Conservation (phyloP, 371 early-diverging fungal species). For the Phascolomyces articulosus region DNA sequence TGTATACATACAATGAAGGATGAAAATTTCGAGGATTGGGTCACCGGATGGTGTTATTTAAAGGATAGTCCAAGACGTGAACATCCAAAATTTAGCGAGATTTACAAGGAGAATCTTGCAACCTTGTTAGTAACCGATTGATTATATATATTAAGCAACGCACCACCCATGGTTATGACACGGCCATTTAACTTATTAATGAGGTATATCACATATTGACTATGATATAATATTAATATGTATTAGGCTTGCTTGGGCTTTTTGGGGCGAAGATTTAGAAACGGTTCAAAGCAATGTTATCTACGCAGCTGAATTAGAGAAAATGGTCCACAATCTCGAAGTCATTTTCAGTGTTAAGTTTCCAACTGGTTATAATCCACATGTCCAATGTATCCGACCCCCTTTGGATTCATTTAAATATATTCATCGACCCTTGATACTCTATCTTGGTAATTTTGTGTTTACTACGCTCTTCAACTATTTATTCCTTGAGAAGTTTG, state of each 20-base stretch:
- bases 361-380: conserved; percentile 53
- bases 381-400: conserved; percentile 58
- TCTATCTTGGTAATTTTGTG: conserved; percentile 48
- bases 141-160: not conserved
- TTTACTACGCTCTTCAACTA: conserved; percentile 33
- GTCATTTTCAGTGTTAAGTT: conserved; percentile 41
- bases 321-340: conserved; percentile 53
- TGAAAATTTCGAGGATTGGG: conserved; percentile 37
- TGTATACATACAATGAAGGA: conserved; percentile 42
- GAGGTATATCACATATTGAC: too few relatives aligned
- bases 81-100: conserved; percentile 44
- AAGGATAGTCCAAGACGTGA: conserved; percentile 26
- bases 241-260: conserved; percentile 58
- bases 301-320: conserved; percentile 48
- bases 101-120: conserved; percentile 51
- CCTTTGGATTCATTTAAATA: conserved; percentile 66
- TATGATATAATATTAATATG: not conserved
- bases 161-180: too few relatives aligned
- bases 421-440: conserved; percentile 59
- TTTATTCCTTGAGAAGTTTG: conserved; percentile 22
- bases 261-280: conserved; percentile 53
- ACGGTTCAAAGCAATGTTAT: conserved; percentile 29
- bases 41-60: conserved; percentile 56
- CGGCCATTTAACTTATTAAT: too few relatives aligned
- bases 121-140: conserved; percentile 36